Conservation (phyloP, 495 filamentous ascomycete species). For the Cercophora scortea region DNA sequence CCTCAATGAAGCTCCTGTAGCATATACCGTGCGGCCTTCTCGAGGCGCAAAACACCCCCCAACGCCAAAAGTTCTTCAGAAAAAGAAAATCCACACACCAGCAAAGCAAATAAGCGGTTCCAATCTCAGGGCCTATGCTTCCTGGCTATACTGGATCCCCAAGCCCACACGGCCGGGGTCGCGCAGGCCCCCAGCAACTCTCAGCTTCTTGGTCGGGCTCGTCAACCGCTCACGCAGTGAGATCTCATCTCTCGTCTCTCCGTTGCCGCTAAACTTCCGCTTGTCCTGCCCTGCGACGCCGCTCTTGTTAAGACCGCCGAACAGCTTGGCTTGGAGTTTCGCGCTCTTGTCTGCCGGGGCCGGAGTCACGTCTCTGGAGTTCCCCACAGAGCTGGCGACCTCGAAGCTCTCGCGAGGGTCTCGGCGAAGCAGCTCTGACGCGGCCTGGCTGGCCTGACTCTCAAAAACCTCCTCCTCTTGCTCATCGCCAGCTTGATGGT, state of each 20-base stretch:
- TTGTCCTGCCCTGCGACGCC: constrained; percentile 36
- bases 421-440: constrained; percentile 47
- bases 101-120: no score
- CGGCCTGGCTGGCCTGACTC: constrained; percentile 46
- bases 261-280: constrained; percentile 46
- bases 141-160: constrained; percentile 49
- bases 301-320: constrained; percentile 58
- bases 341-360: constrained; percentile 35
- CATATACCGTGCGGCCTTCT: no score
- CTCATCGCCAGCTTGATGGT: constrained; percentile 8
- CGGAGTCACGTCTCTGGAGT: constrained; percentile 35
- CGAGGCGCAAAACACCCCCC: no score
- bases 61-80: no score
- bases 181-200: constrained; percentile 32
- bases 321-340: constrained; percentile 59
- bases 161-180: constrained; percentile 46
- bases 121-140: constrained; percentile 5
- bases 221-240: constrained; percentile 18
- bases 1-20: no score
- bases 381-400: constrained; percentile 31
- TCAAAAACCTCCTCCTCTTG: constrained; percentile 34
- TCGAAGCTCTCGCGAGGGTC: constrained; percentile 45
- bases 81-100: no score
- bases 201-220: constrained; percentile 53
- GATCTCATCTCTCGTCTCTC: constrained; percentile 26